Percentiles rank a stretch among this genome's conserved stretches.
These are phyloP conservation scores for Raphanus hybrid DNA, from an alignment of 441 rosid species.

Conservation along the genomic window DNA sequence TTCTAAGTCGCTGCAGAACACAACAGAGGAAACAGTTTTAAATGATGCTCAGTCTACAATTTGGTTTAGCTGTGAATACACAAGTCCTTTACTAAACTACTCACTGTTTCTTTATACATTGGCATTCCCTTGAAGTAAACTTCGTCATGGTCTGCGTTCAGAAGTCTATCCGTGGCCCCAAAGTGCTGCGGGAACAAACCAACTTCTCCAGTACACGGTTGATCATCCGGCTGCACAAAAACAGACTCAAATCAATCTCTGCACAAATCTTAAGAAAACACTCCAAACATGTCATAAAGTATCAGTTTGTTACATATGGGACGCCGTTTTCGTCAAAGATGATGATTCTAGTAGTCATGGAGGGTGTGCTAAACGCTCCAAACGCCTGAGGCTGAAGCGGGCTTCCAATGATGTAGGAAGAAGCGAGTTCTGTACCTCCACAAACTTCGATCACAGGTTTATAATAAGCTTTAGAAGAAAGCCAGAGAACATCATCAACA, in stretches of 20 bases:
- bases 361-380: slow-evolving; percentile 76
- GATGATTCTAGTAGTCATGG: slow-evolving; percentile 77
- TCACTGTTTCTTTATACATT: slow-evolving; percentile 63
- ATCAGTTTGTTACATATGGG: slow-evolving; percentile 56
- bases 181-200: slow-evolving; percentile 73
- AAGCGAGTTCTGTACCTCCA: slow-evolving; percentile 91
- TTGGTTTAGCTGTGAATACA: background rate
- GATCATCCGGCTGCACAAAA: slow-evolving; percentile 67
- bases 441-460: slow-evolving; percentile 81
- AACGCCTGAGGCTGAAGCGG: slow-evolving; percentile 84
- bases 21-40: slow-evolving; percentile 1
- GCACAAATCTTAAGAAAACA: background rate
- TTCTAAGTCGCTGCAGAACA: slow-evolving; percentile 67
- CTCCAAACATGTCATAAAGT: background rate
- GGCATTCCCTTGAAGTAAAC: slow-evolving; percentile 93
- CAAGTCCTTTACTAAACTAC: slow-evolving; percentile 9
- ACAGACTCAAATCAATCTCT: slow-evolving; percentile 17
- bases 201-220: slow-evolving; percentile 82
- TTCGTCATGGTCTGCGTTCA: slow-evolving; percentile 75
- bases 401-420: slow-evolving; percentile 72
- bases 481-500: slow-evolving; percentile 93
- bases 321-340: slow-evolving; percentile 74
- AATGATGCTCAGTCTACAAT: background rate
- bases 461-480: slow-evolving; percentile 79
- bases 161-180: slow-evolving; percentile 79